Conservation (phyloP, 1,284 basidiomycete species). For the Afroboletus lepidellus region DNA sequence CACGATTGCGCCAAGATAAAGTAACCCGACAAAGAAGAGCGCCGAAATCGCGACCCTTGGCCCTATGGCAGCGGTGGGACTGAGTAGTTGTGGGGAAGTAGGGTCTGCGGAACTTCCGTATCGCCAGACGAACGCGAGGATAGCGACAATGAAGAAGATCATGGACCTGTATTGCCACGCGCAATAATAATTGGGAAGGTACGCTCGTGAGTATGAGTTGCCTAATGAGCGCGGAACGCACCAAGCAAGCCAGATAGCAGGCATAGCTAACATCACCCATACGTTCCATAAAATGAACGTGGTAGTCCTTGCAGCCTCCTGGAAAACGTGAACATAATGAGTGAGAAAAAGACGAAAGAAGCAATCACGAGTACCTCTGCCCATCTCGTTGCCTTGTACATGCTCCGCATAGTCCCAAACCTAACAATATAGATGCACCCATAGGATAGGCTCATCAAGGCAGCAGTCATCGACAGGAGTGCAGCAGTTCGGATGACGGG, state of each 20-base stretch:
- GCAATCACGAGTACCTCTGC: constrained; percentile 54
- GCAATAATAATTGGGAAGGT: background rate
- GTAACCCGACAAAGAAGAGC: constrained; percentile 56
- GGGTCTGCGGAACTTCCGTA: constrained; percentile 54
- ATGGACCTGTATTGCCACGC: constrained; percentile 49
- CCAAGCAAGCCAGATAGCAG: constrained; percentile 75
- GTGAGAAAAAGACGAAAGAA: background rate
- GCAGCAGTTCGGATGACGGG: constrained; percentile 67
- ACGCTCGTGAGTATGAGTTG: background rate
- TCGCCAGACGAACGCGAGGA: constrained; percentile 72
- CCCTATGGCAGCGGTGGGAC: constrained; percentile 40
- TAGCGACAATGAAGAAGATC: constrained; percentile 64
- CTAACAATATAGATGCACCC: constrained; percentile 76
- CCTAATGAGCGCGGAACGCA: constrained; percentile 24
- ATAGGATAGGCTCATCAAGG: constrained; percentile 71
- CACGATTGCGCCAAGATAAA: constrained; percentile 64
- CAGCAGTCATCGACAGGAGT: constrained; percentile 64
- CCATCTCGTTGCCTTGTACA: constrained; percentile 74
- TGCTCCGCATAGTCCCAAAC: constrained; percentile 76
- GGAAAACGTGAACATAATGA: background rate
- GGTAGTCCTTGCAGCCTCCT: constrained; percentile 68
- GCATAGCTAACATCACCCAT: constrained; percentile 75
- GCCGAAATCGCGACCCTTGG: constrained; percentile 57
- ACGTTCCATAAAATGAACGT: constrained; percentile 76
- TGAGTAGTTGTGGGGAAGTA: constrained; percentile 31